A percentile compares a stretch with the other conserved stretches of the same genome.
Evolutionary conservation across 257 asterid genomes (phyloP).

Genomic region (Solanum tarijense): DNA sequence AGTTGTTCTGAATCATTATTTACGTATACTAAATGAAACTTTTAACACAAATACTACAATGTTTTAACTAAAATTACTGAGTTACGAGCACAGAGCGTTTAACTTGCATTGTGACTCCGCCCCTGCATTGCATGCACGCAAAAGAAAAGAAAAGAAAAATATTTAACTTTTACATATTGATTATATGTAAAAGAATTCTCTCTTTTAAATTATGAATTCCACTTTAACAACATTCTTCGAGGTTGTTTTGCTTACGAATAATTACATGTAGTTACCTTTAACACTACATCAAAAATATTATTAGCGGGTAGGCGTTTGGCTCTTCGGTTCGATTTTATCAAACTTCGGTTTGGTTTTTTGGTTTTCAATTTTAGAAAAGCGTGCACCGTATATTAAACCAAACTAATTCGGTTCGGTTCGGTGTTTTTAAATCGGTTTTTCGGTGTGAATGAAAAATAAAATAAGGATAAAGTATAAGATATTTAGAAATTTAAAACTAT

Average conservation of each 20-base stretch:
- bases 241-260: not conserved
- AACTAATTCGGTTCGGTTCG: too few relatives aligned
- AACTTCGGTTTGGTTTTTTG: too few relatives aligned
- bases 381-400: too few relatives aligned
- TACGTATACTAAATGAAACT: not conserved
- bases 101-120: not conserved
- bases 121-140: not conserved
- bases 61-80: not conserved
- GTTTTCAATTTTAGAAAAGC: too few relatives aligned
- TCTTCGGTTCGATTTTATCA: too few relatives aligned
- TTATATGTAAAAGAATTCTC: not conserved
- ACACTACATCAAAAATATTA: too few relatives aligned
- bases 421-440: too few relatives aligned
- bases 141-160: not conserved
- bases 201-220: not conserved
- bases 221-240: not conserved
- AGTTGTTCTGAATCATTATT: not conserved
- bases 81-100: too few relatives aligned
- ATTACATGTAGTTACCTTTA: not conserved
- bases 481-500: too few relatives aligned
- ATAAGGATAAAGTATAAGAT: too few relatives aligned
- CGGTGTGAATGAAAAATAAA: too few relatives aligned
- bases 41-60: not conserved
- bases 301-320: too few relatives aligned
- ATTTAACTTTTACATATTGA: not conserved